Evolutionary conservation across 1,284 basidiomycete species (phyloP).

Genomic region (Cutaneotrichosporon sp.): DNA sequence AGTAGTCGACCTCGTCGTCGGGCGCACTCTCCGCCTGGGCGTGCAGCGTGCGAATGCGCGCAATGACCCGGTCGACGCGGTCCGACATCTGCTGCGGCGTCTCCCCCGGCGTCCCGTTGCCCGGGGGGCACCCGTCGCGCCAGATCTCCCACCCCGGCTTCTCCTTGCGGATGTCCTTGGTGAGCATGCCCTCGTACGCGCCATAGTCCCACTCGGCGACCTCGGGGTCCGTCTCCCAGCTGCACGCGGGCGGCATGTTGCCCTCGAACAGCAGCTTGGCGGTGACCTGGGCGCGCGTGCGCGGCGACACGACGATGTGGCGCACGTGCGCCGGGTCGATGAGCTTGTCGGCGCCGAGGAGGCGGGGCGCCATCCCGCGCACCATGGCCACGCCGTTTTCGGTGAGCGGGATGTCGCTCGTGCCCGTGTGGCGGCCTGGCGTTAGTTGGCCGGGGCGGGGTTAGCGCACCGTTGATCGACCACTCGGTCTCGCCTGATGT

Average conservation of each 20-base stretch:
- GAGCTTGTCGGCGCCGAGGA: slow-evolving; percentile 72
- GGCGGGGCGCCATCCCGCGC: slow-evolving; percentile 62
- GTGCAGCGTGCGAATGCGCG: slow-evolving; percentile 74
- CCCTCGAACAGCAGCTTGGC: slow-evolving; percentile 65
- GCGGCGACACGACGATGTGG: slow-evolving; percentile 77
- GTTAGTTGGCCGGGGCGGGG: neutral
- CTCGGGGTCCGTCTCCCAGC: slow-evolving; percentile 44
- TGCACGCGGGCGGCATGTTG: slow-evolving; percentile 35
- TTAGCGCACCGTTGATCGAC: slow-evolving; percentile 76
- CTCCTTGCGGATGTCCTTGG: slow-evolving; percentile 69
- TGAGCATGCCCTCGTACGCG: slow-evolving; percentile 78
- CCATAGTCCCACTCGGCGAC: slow-evolving; percentile 84
- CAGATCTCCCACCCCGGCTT: slow-evolving; percentile 77
- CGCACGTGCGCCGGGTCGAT: slow-evolving; percentile 79
- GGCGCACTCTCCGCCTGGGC: slow-evolving; percentile 55
- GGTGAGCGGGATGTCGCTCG: slow-evolving; percentile 83
- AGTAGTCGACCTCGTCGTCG: slow-evolving; percentile 24
- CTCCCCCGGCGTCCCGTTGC: slow-evolving; percentile 64
- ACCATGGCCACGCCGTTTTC: slow-evolving; percentile 75
- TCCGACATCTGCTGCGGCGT: slow-evolving; percentile 72
- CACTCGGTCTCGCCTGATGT: slow-evolving; percentile 84
- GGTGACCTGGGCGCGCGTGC: slow-evolving; percentile 77
- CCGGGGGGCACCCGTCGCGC: slow-evolving; percentile 65
- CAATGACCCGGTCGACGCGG: slow-evolving; percentile 75
- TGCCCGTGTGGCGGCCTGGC: slow-evolving; percentile 75